A percentile compares a stretch with the other conserved stretches of the same genome.
Conservation (phyloP, 352 stramenopile genomes). For the Pythium aristosporum region DNA sequence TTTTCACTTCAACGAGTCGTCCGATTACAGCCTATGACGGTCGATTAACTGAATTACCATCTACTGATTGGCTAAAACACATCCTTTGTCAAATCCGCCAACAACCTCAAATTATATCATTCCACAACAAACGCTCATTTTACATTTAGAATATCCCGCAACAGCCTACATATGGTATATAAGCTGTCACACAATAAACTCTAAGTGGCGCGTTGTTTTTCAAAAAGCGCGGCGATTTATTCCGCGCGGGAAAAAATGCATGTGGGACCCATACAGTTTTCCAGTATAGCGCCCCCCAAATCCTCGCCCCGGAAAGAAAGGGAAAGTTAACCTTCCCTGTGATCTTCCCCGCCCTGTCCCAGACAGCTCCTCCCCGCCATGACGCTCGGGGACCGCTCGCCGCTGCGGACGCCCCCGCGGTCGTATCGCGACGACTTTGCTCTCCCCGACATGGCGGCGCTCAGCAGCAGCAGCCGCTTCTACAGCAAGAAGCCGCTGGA, state of each 20-base stretch:
- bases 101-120: background rate
- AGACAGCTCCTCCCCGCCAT: slow-evolving; percentile 6
- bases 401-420: slow-evolving; percentile 11
- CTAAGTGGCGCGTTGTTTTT: slow-evolving; percentile 12
- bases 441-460: slow-evolving; percentile 5
- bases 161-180: background rate
- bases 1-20: background rate
- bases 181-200: background rate
- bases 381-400: slow-evolving; percentile 16
- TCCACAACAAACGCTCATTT: background rate
- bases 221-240: slow-evolving; percentile 21
- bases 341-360: slow-evolving; percentile 4
- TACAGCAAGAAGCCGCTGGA: slow-evolving; percentile 7
- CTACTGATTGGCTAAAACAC: background rate
- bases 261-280: background rate
- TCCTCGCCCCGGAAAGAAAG: slow-evolving; percentile 3
- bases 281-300: background rate
- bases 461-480: background rate
- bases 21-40: background rate
- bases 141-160: background rate
- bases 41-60: background rate
- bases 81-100: background rate
- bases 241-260: slow-evolving; percentile 8
- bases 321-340: background rate
- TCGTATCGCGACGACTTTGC: slow-evolving; percentile 3